Base-by-base conservation (phyloP, 2,329 filamentous ascomycete species). In the Pseudocercospora eumusae region DNA sequence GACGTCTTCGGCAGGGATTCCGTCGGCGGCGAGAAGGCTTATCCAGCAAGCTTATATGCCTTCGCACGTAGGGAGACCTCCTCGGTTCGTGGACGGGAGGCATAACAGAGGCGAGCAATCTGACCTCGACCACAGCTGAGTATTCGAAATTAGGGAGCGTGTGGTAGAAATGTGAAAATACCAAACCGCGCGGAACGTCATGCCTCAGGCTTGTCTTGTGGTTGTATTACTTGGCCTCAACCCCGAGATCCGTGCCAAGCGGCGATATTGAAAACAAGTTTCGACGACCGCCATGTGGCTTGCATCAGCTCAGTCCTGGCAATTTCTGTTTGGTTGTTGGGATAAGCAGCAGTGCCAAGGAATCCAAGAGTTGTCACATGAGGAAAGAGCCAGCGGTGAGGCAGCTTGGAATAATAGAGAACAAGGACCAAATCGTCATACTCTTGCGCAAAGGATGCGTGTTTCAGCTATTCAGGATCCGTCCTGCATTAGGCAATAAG, bases 271-370 rank as follows among this genome's bases (percentile, higher is more conserved):
- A n/a, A 23, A 23, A 23, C 21, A 45, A 21, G 42, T 10, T 45
- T 45, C 18, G 42, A 20, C 18, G 42, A 45, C 13, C 42, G 15
- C 42, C 15, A 18, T 21, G 40, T 44, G 40, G 40, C 40, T 44
- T 44, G 40, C 40, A 21, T 44, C 42, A 47, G 44, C 44, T 18
- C n/a, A 21, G 44, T 47, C 18, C 44, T 20, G 21, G 47, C 47
- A 50, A 50, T 21, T 23, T 50, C 47, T 50, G 47, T 27, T 50
- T 23, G 47, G 47, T 50, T 21, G 47, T 50, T 27, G 47, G 23
- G 23, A 28, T 50, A 50, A 50, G 47, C 47, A 50, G 47, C 11
- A 50, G 21, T 27, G 20, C 15, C 21, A 27, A 27, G 47, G 7
- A 27, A 2, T n/a, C 20, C 10, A 23, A 27, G 47, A 9, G 47